Evolutionary conservation across 2,329 filamentous ascomycete genomes (phyloP).

Genomic region (Fusarium sacchari): DNA sequence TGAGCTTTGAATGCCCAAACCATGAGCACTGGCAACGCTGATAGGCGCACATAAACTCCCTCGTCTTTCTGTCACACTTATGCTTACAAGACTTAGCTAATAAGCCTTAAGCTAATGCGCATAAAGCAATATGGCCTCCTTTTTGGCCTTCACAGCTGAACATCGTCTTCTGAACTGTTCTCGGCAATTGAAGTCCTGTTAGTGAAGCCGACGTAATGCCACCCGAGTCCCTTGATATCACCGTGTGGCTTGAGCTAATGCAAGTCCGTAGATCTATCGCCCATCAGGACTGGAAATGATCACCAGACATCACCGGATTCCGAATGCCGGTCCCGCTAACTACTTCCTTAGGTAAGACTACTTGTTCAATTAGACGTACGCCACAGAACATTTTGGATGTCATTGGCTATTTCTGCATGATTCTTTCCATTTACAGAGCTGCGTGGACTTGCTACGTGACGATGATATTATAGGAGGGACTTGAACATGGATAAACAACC

Average conservation of each 20-base stretch:
- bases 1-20: background rate
- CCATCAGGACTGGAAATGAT: background rate
- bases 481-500: no score
- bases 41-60: background rate
- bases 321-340: background rate
- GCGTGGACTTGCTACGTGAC: fast-evolving
- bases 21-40: background rate
- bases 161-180: fast-evolving
- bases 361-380: background rate
- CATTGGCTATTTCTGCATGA: background rate
- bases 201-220: background rate
- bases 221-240: background rate
- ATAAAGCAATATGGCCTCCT: fast-evolving
- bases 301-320: background rate
- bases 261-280: fast-evolving
- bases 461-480: no score
- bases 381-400: background rate
- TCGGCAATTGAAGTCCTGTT: background rate
- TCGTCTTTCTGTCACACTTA: no score
- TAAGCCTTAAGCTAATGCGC: fast-evolving
- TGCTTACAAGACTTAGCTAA: background rate
- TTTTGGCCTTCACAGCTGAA: background rate
- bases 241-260: background rate
- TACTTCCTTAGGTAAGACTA: background rate
- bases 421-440: fast-evolving